A percentile compares a stretch with the other conserved stretches of the same genome.
Conservation (phyloP, 805 yeast species). For the Geotrichum ghanense region DNA sequence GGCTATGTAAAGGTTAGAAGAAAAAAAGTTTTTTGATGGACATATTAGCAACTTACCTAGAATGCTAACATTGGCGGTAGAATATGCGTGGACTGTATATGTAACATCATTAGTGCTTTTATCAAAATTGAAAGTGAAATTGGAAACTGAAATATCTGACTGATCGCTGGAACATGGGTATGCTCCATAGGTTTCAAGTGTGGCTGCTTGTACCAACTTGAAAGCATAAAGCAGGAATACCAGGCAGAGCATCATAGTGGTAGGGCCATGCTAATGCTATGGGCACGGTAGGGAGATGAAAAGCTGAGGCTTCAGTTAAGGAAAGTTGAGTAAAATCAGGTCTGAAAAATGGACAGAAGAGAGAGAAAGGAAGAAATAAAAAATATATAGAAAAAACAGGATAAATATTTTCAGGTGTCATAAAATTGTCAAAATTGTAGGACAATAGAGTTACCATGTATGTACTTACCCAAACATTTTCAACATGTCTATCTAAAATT, state of each 20-base stretch:
- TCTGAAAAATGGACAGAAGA: too few relatives aligned
- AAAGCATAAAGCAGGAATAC: neutral
- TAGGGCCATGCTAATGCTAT: too few relatives aligned
- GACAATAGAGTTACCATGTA: too few relatives aligned
- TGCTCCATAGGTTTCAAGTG: neutral
- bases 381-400: too few relatives aligned
- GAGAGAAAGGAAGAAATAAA: too few relatives aligned
- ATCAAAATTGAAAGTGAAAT: neutral
- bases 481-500: too few relatives aligned
- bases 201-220: neutral
- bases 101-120: neutral
- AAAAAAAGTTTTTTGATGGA: neutral
- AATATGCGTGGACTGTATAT: neutral
- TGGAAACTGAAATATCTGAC: neutral
- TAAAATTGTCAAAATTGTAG: too few relatives aligned
- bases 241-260: neutral
- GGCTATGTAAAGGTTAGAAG: slow-evolving; percentile 3
- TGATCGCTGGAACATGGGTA: neutral
- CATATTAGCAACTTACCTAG: neutral
- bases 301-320: too few relatives aligned
- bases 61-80: neutral
- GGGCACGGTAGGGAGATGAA: too few relatives aligned
- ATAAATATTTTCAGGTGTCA: too few relatives aligned
- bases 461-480: too few relatives aligned
- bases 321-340: too few relatives aligned